phyloP scores from a whole-genome alignment of 2,329 filamentous ascomycete species.

The Metarhizium sp. region DNA sequence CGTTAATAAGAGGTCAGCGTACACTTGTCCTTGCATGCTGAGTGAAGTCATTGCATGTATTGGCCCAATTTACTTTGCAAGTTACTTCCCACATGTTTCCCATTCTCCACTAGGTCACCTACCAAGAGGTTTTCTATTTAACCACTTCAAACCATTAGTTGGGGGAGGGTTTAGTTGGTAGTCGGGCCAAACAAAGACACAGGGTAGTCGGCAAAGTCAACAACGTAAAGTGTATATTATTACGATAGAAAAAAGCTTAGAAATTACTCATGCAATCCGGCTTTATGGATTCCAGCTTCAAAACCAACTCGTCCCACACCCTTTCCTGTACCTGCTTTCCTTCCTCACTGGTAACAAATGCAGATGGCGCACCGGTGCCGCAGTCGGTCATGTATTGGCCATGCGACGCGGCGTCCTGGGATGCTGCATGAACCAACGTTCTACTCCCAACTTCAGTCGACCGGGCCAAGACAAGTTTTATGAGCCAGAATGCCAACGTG shows the following conservation, averaged over 20 bases:
- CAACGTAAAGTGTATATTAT: no score
- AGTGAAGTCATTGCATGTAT: no score
- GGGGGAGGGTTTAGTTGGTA: no score
- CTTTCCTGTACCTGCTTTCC: constrained; percentile 26
- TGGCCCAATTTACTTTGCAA: no score
- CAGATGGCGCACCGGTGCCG: constrained; percentile 17
- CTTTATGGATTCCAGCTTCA: constrained; percentile 30
- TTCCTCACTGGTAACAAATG: constrained; percentile 29
- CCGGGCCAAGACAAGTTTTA: constrained; percentile 28
- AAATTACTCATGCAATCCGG: constrained; percentile 18
- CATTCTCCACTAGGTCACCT: no score
- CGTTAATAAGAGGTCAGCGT: fast-evolving
- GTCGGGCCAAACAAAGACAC: no score
- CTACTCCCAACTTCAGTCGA: constrained; percentile 38
- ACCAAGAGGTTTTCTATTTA: no score
- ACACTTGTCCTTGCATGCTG: no score
- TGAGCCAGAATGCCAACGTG: constrained; percentile 7
- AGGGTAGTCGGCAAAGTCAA: no score
- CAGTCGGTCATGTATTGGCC: constrained; percentile 35
- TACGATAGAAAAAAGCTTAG: no score
- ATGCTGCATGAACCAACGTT: constrained; percentile 28
- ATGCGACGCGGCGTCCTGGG: constrained; percentile 29
- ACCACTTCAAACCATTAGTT: no score
- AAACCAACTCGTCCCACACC: constrained; percentile 33
- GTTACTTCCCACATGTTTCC: no score